These are phyloP conservation scores for Picochlorum costavermella DNA, from an alignment of 139 green algal genomes.

Conservation along the genomic window DNA sequence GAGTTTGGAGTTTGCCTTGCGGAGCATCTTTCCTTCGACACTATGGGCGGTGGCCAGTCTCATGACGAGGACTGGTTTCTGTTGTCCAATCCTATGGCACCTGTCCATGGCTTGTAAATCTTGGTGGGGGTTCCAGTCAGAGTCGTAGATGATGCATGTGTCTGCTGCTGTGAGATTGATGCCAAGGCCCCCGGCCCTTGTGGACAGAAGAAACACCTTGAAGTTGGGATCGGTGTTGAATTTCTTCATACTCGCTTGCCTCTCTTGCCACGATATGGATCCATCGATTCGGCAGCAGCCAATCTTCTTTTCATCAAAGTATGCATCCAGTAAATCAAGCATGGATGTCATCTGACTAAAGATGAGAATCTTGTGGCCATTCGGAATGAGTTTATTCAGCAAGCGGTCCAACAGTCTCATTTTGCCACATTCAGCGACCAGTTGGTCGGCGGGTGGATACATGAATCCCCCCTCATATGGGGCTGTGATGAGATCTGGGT, in stretches of 20 bases:
- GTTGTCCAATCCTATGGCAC: conserved; percentile 95
- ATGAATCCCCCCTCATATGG: conserved; percentile 37
- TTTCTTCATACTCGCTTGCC: conserved; percentile 48
- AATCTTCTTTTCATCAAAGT: conserved; percentile 75
- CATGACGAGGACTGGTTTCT: conserved; percentile 90
- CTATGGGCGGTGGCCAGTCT: conserved; percentile 82
- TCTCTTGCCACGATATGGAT: conserved; percentile 55
- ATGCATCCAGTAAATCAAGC: conserved; percentile 91
- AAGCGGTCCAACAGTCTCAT: conserved; percentile 84
- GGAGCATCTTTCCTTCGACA: conserved; percentile 92
- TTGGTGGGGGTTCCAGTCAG: conserved; percentile 51
- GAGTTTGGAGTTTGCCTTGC: conserved; percentile 78
- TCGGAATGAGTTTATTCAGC: conserved; percentile 49
- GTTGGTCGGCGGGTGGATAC: conserved; percentile 55
- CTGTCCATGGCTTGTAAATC: conserved; percentile 93
- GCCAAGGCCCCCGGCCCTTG: conserved; percentile 88
- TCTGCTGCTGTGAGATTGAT: conserved; percentile 90
- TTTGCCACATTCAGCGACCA: conserved; percentile 89
- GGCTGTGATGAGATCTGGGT: conserved; percentile 91
- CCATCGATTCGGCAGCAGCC: conserved; percentile 85
- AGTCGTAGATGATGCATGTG: conserved; percentile 95
- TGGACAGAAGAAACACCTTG: conserved; percentile 92
- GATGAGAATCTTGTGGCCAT: conserved; percentile 84
- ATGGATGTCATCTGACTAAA: conserved; percentile 99
- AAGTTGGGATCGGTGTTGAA: conserved; percentile 78